Evolutionary conservation across 768 basidiomycete genomes (phyloP), one percentile per base, ranked within the genome.

Genomic region (Leccinum disarticulatum): DNA sequence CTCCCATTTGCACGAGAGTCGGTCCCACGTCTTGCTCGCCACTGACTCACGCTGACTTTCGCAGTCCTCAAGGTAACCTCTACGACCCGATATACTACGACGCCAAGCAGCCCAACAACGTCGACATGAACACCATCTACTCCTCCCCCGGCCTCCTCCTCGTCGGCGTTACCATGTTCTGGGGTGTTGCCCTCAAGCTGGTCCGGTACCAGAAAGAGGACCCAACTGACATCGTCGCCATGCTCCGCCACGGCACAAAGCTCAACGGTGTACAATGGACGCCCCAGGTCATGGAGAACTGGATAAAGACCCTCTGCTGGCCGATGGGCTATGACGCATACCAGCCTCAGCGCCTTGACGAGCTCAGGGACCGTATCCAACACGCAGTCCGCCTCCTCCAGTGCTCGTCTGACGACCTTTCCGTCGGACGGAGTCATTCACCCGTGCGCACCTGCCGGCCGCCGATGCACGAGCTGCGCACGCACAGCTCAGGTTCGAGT

Each of bases 121-220:
- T 83, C 25, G 67, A 70, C 3, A 71, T 78, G 59, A 84, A 84
- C 70, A 87, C 85, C 1, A 76, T 90, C 14, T 91, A 80, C 72
- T 73, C 74, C 1, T 82, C 83, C 1, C 73, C 73, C 0, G 87
- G 88, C 50, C 78, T 91, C 54, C 68, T 68, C 0, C 72, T 85
- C 52, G 72, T 89, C 66, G 84, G 82, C 61, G 87, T 90, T 3
- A 82, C 85, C 28, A 88, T 87, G 59, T 82, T 83, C 60, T 90
- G 88, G 88, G 82, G 83, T 1, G 81, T 90, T 46, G 85, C 87
- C 3, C 81, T 90, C 64, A 90, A 90, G 68, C 78, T 90, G 11
- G 86, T 87, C 19, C 79, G 88, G 6, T 90, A 87, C 68, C 74
- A 79, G 41, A 82, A 83, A 55, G 79, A 81, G 61, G 88, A 90